Conservation (phyloP, 768 basidiomycete species). For the Mycena metata region DNA sequence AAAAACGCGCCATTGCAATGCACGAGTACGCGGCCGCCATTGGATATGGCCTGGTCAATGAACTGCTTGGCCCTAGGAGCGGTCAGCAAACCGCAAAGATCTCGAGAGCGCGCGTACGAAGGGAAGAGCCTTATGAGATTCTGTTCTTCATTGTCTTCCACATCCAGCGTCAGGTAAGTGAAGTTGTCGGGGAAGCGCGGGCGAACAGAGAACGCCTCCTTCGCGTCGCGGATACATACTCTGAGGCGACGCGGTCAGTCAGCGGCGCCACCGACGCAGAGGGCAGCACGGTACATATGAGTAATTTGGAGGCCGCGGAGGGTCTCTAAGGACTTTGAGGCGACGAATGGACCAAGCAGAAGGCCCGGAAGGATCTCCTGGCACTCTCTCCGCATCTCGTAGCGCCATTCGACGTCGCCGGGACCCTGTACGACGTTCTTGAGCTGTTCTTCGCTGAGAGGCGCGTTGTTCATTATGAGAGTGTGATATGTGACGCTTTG, state of each 20-base stretch:
- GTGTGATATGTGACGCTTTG: neutral
- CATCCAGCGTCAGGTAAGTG: conserved; percentile 84
- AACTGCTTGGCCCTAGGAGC: conserved; percentile 76
- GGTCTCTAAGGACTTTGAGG: conserved; percentile 84
- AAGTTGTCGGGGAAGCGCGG: conserved; percentile 88
- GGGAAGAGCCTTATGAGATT: conserved; percentile 94
- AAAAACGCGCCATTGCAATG: conserved; percentile 85
- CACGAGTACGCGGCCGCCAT: conserved; percentile 83
- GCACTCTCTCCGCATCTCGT: conserved; percentile 96
- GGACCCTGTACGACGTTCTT: conserved; percentile 74
- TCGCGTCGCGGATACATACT: conserved; percentile 89
- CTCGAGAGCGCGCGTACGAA: conserved; percentile 59
- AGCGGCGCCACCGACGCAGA: conserved; percentile 34
- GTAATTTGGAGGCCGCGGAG: conserved; percentile 78
- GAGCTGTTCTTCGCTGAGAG: conserved; percentile 35
- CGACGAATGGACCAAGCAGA: conserved; percentile 88
- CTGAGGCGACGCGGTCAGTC: conserved; percentile 53
- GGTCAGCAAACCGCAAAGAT: neutral
- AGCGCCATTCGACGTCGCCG: conserved; percentile 88
- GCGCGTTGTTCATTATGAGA: conserved; percentile 31
- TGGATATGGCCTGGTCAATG: conserved; percentile 74
- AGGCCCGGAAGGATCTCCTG: conserved; percentile 91
- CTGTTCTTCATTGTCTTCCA: conserved; percentile 94
- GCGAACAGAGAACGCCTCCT: conserved; percentile 90
- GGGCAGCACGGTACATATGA: conserved; percentile 73